Conservation (phyloP, 2,329 filamentous ascomycete genomes). For the Geosmithia flava region DNA sequence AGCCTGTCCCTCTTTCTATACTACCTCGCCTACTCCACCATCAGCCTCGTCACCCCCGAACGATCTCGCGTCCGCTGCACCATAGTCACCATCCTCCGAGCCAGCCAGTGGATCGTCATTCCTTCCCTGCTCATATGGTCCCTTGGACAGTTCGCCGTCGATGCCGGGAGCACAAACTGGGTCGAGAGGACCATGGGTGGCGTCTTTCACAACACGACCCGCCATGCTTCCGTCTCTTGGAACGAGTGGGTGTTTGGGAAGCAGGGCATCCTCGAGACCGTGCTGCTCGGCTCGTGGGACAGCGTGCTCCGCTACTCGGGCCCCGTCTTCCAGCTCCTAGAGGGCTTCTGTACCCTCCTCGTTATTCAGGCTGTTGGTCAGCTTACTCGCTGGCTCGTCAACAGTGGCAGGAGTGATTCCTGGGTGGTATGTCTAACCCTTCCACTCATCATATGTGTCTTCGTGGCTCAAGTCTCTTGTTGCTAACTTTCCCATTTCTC, state of each 20-base stretch:
- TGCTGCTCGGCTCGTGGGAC: slow-evolving; percentile 80
- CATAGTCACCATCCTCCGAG: slow-evolving; percentile 55
- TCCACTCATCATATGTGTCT: background rate
- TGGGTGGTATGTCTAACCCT: slow-evolving; percentile 64
- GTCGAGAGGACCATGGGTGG: slow-evolving; percentile 66
- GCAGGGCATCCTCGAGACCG: slow-evolving; percentile 66
- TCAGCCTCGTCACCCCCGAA: slow-evolving; percentile 72
- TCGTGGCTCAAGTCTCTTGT: background rate
- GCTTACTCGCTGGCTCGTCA: slow-evolving; percentile 90
- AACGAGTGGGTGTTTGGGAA: slow-evolving; percentile 82
- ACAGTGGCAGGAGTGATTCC: slow-evolving; percentile 82
- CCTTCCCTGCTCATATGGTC: slow-evolving; percentile 87
- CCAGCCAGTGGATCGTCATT: slow-evolving; percentile 78
- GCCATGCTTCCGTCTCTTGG: slow-evolving; percentile 21
- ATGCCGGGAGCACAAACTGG: slow-evolving; percentile 68
- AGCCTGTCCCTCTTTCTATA: slow-evolving; percentile 80
- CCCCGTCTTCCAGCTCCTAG: slow-evolving; percentile 84
- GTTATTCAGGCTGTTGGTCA: slow-evolving; percentile 94
- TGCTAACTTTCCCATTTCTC: slow-evolving; percentile 17
- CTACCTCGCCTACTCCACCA: slow-evolving; percentile 76
- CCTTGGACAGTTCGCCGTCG: slow-evolving; percentile 87
- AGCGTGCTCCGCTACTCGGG: slow-evolving; percentile 80
- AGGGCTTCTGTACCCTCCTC: slow-evolving; percentile 91
- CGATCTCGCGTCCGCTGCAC: slow-evolving; percentile 62
- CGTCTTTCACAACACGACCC: slow-evolving; percentile 45